These are phyloP conservation scores for Rhizopogon vesiculosus DNA, from an alignment of 768 basidiomycete species.

Conservation along the genomic window DNA sequence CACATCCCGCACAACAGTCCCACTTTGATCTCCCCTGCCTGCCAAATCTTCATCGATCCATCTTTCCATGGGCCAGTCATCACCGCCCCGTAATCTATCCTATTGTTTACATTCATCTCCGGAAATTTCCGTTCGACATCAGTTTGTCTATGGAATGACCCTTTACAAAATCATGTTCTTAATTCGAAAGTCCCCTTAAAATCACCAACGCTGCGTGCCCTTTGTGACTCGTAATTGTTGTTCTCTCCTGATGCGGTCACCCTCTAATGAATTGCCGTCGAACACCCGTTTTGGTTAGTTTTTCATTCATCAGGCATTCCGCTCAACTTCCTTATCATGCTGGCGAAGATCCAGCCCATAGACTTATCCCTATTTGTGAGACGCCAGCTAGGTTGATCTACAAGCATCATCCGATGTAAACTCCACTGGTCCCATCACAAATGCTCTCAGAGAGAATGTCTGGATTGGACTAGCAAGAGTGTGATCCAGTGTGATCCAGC, in stretches of 20 bases:
- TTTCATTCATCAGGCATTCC: background rate
- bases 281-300: background rate
- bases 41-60: too few species aligned
- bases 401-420: too few species aligned
- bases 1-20: too few species aligned
- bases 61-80: background rate
- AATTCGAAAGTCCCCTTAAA: background rate
- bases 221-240: too few species aligned
- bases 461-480: too few species aligned
- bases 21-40: too few species aligned
- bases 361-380: too few species aligned
- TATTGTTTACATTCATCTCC: background rate
- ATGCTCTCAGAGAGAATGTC: too few species aligned
- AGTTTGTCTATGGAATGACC: background rate
- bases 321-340: background rate
- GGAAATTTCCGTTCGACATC: conserved; percentile 13
- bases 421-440: too few species aligned
- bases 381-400: too few species aligned
- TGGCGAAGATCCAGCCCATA: background rate
- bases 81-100: background rate
- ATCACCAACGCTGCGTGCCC: background rate
- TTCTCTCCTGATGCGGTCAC: background rate
- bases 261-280: conserved; percentile 3
- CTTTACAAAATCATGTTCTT: background rate
- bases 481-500: background rate